phyloP scores from a whole-genome alignment of 768 basidiomycete species.

The Chalciporus piperatus region DNA sequence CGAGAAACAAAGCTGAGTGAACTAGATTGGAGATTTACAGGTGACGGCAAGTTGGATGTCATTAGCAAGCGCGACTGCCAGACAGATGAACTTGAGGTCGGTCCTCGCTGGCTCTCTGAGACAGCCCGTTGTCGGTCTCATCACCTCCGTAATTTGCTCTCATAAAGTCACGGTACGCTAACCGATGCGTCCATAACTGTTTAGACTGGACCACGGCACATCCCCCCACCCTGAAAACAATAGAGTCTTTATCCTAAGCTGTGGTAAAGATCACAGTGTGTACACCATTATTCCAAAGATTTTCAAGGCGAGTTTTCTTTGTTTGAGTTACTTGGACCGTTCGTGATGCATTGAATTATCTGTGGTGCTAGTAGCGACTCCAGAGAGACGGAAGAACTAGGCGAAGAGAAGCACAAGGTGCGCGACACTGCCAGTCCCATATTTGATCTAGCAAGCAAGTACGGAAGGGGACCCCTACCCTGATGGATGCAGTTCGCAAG shows the following conservation, averaged over 20 bases:
- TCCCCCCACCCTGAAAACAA: constrained; percentile 16
- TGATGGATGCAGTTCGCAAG: constrained; percentile 9
- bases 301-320: constrained; percentile 10
- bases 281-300: constrained; percentile 18
- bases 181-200: constrained; percentile 25
- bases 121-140: too few relatives aligned
- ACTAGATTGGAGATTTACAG: too few relatives aligned
- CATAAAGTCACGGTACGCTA: too few relatives aligned
- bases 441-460: constrained; percentile 8
- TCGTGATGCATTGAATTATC: neutral
- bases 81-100: too few relatives aligned
- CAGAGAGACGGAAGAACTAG: neutral
- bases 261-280: constrained; percentile 12
- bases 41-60: too few relatives aligned
- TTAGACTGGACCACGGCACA: constrained; percentile 20
- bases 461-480: too few relatives aligned
- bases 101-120: too few relatives aligned
- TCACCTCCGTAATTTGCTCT: too few relatives aligned
- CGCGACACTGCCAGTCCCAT: neutral
- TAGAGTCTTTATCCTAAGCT: constrained; percentile 19
- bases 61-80: too few relatives aligned
- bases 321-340: neutral
- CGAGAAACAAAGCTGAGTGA: too few relatives aligned
- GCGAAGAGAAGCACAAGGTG: neutral
- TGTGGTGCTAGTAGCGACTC: too few relatives aligned